These are phyloP conservation scores for Hypoxylon crocopeplum DNA, from an alignment of 495 filamentous ascomycete genomes.

Conservation along the genomic window DNA sequence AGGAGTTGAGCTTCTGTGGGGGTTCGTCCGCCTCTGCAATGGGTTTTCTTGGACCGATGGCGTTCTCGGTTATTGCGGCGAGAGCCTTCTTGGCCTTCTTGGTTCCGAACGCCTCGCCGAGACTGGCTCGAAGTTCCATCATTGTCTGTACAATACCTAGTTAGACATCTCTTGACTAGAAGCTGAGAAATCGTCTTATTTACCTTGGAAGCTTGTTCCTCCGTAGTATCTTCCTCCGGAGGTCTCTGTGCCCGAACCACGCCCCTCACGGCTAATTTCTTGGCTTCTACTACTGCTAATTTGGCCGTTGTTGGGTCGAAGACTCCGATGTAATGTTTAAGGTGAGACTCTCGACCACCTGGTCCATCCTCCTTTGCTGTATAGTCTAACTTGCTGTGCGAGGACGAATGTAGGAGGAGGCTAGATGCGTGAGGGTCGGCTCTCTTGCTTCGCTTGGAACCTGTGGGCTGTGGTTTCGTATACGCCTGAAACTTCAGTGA, in stretches of 20 bases:
- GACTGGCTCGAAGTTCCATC: slow-evolving; percentile 66
- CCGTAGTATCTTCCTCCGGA: slow-evolving; percentile 44
- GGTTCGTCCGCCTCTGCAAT: slow-evolving; percentile 44
- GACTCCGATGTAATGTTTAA: slow-evolving; percentile 88
- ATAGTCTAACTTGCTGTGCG: slow-evolving; percentile 81
- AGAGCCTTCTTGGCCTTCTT: slow-evolving; percentile 91
- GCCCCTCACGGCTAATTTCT: slow-evolving; percentile 74
- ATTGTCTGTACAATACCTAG: slow-evolving; percentile 56
- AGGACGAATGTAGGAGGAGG: slow-evolving; percentile 76
- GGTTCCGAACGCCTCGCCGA: slow-evolving; percentile 91
- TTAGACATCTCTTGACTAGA: slow-evolving; percentile 26
- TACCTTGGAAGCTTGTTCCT: slow-evolving; percentile 49
- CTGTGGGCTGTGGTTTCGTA: slow-evolving; percentile 55
- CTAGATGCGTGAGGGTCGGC: slow-evolving; percentile 58
- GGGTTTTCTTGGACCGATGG: slow-evolving; percentile 61
- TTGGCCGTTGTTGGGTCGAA: slow-evolving; percentile 76
- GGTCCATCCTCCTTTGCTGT: slow-evolving; percentile 74
- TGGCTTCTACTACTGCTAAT: slow-evolving; percentile 76
- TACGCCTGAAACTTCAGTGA: slow-evolving; percentile 69
- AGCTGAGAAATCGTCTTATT: slow-evolving; percentile 21
- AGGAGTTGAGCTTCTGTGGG: slow-evolving; percentile 58
- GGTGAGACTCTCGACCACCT: slow-evolving; percentile 63
- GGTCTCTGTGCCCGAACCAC: slow-evolving; percentile 62
- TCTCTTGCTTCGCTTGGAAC: slow-evolving; percentile 48
- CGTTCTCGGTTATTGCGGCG: slow-evolving; percentile 76